Evolutionary conservation across 352 stramenopile genomes (phyloP), one percentile per base, ranked within the genome.

Genomic region (Phytopythium oedochilum): DNA sequence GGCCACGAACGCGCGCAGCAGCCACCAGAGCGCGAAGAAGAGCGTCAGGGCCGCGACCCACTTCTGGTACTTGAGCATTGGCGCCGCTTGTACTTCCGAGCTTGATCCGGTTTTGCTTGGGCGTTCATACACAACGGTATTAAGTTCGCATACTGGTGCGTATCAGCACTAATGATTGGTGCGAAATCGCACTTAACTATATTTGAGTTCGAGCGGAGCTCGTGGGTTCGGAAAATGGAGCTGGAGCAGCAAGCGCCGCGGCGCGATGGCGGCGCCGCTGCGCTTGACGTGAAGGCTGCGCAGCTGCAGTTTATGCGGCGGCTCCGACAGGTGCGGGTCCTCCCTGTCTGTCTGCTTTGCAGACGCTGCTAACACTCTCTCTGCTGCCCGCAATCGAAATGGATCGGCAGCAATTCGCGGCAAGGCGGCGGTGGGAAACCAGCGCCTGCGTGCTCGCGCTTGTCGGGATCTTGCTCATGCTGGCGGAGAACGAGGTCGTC

Each of bases 61-160:
- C 68, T 81, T 87, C 63, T 88, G 80, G 70, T 88, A 90, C 71
- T 88, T 90, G 48, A 90, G 78, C 75, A 88, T 90, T 11, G 43
- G 45, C 48, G 29, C 15, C 1, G 14, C 58, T 57, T 54, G 5
- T 20, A 15, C 18, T 43, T 7, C 36, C 6, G 36, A 20, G 38
- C 32, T 36, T 36, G 32, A 6, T 36, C 29, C 29, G 29, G 10
- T 34, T 34, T 34, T 5, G 10, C 29, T 42, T n/a, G n/a, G n/a
- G n/a, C n/a, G n/a, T 20, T 42, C 36, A 42, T n/a, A 42, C 39
- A 45, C 18, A 9, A 2, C 17, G 1, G 5, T 25, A 35, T 1
- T 50, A 50, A 15, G 39, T 45, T 45, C 39, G 43, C 20, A 22
- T 20, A 12, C 36, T 14, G 11, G 47, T 53, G 31, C 47, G 47